Evolutionary conservation across 2,329 filamentous ascomycete species (phyloP).

Genomic region (Zasmidium citrigriseum): DNA sequence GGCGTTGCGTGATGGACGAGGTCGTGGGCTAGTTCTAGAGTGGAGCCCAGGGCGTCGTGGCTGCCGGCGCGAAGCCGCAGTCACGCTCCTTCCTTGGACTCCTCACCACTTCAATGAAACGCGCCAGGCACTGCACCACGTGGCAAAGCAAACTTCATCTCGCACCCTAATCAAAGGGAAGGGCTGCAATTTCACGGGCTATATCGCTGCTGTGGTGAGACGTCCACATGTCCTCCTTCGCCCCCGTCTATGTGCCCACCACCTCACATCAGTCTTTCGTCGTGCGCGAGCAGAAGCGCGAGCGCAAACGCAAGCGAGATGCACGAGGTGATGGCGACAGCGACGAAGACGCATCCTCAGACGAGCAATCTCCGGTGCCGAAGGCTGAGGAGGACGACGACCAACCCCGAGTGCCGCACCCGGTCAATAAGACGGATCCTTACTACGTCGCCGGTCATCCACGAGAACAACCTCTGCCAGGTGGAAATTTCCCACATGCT

Average conservation of each 20-base stretch:
- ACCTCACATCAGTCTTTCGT: conserved; percentile 26
- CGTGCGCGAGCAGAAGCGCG: conserved; percentile 27
- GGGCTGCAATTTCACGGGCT: too few species aligned
- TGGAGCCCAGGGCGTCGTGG: too few species aligned
- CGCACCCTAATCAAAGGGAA: too few species aligned
- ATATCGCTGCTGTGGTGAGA: too few species aligned
- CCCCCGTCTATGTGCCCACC: conserved; percentile 29
- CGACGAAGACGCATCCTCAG: conserved; percentile 7
- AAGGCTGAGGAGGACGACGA: conserved; percentile 4
- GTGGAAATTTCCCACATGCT: conserved; percentile 48
- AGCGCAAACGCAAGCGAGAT: conserved; percentile 30
- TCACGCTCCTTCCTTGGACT: too few species aligned
- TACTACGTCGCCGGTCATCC: conserved; percentile 44
- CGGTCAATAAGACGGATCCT: conserved; percentile 35
- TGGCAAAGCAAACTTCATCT: not conserved
- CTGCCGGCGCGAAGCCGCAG: too few species aligned
- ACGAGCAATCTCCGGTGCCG: conserved; percentile 3
- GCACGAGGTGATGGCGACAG: conserved; percentile 14
- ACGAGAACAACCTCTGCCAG: conserved; percentile 41
- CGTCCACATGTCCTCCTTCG: conserved; percentile 29
- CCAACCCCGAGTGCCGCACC: conserved; percentile 20
- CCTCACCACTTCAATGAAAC: not conserved
- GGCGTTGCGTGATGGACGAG: too few species aligned
- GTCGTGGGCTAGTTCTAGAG: too few species aligned
- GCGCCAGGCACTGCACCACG: not conserved